Base-by-base conservation (phyloP, 192 early-diverging fungal genomes). In the Pilaira anomala region DNA sequence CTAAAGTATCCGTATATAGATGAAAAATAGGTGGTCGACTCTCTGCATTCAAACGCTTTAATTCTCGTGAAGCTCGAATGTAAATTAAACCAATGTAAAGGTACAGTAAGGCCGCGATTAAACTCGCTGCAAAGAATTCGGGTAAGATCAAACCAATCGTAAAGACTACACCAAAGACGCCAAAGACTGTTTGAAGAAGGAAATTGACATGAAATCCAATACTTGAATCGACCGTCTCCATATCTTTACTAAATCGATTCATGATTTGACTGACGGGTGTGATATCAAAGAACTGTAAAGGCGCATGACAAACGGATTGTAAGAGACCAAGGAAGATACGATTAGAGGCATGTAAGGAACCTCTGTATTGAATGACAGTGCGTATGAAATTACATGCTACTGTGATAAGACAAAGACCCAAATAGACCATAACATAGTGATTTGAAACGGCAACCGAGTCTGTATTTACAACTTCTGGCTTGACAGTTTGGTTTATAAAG, bases 161-260 rank as follows among this genome's bases (percentile, higher is more conserved):
- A n/a, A 83, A 63, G 0, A 80, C 26, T 12, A 83, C 64, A 0
- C 80, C 76, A 6, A 78, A 14, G 18, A 78, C 44, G 6, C 78
- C 67, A 21, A 74, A 60, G 3, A 76, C n/a, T 3, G 78, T 74
- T 28, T 74, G 72, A 4, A 85, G 65, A 7, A 84, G 57, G n/a
- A 78, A 67, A 42, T 68, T 69, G 33, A 79, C 59, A 21, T 49
- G 60, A 58, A 62, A 68, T 0, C 71, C 62, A 6, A 76, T 53
- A 22, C 63, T 53, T 52, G 86, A 82, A 72, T 87, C 91, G 30
- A 94, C 74, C 0, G 83, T 80, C 50, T 87, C 85, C 66, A 95
- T 88, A 61, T 97, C 91, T 48, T 88, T 88, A 24, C 88, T 82
- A 60, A 92, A 93, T 14, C 93, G 76, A 69, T 90, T 93, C 77